Conservation (phyloP, 139 green algal genomes). For the Tetraselmis chui region DNA sequence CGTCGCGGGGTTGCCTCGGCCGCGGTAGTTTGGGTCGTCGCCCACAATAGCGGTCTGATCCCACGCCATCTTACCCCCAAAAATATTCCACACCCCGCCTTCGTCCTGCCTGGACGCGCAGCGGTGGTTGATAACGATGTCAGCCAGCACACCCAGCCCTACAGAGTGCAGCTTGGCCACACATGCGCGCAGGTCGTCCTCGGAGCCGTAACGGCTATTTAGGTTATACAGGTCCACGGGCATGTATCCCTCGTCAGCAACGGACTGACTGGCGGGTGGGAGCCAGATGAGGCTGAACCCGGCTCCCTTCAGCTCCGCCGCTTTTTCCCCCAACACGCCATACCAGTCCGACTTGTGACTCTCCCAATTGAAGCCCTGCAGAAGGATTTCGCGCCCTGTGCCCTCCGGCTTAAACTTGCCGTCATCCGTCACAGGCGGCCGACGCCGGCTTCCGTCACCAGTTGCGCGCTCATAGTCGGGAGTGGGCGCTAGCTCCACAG, state of each 20-base stretch:
- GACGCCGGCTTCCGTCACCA: neutral
- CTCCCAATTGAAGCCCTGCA: constrained; percentile 39
- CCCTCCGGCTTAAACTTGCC: constrained; percentile 4
- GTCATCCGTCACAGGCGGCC: neutral
- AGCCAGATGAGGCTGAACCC: constrained; percentile 48
- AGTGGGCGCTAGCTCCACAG: neutral
- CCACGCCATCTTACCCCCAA: constrained; percentile 22
- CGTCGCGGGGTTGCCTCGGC: constrained; percentile 9
- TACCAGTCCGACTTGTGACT: constrained; percentile 7
- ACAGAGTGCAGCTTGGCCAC: constrained; percentile 20
- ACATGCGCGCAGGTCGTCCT: constrained; percentile 15
- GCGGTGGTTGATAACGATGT: constrained; percentile 58
- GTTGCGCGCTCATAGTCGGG: neutral
- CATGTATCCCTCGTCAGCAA: constrained; percentile 8
- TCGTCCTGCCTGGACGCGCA: constrained; percentile 24
- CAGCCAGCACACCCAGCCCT: constrained; percentile 26
- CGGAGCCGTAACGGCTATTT: constrained; percentile 18
- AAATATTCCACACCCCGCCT: constrained; percentile 21
- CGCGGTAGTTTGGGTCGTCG: constrained; percentile 19
- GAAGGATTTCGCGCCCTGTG: constrained; percentile 28
- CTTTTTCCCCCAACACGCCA: neutral
- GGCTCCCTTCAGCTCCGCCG: neutral
- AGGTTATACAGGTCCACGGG: constrained; percentile 18
- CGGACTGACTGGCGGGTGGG: constrained; percentile 31
- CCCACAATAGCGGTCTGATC: constrained; percentile 24